Conservation (phyloP, 768 basidiomycete species). For the Lentinula guzmanii region DNA sequence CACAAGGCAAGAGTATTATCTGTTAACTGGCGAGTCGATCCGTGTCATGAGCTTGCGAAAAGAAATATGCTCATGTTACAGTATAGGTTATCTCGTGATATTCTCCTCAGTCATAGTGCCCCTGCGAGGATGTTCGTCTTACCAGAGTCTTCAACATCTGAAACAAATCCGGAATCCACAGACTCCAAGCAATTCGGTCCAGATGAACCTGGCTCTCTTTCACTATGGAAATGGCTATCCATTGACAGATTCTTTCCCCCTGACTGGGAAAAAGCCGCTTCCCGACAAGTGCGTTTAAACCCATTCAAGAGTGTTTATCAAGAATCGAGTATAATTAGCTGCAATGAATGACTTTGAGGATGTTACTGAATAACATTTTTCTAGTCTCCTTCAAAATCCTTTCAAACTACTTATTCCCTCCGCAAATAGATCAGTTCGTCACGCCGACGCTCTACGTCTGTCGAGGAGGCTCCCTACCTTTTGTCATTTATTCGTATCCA, state of each 20-base stretch:
- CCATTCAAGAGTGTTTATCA: conserved; percentile 74
- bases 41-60: neutral
- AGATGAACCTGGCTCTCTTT: conserved; percentile 43
- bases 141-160: neutral
- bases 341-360: neutral
- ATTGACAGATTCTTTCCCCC: conserved; percentile 60
- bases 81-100: conserved; percentile 51
- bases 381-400: conserved; percentile 65
- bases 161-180: neutral
- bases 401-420: conserved; percentile 40
- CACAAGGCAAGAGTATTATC: conserved; percentile 64
- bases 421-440: conserved; percentile 24
- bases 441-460: conserved; percentile 34
- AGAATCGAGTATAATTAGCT: conserved; percentile 58
- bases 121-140: conserved; percentile 38
- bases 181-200: conserved; percentile 8
- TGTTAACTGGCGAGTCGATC: conserved; percentile 46
- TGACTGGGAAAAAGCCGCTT: conserved; percentile 16
- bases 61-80: neutral
- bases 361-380: neutral
- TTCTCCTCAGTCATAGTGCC: conserved; percentile 48
- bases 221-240: conserved; percentile 66
- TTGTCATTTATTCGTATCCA: conserved; percentile 39
- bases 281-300: conserved; percentile 32
- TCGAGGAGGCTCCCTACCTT: conserved; percentile 42